Conservation (phyloP, 2,329 filamentous ascomycete species). For the Alternaria novae-zelandiae region DNA sequence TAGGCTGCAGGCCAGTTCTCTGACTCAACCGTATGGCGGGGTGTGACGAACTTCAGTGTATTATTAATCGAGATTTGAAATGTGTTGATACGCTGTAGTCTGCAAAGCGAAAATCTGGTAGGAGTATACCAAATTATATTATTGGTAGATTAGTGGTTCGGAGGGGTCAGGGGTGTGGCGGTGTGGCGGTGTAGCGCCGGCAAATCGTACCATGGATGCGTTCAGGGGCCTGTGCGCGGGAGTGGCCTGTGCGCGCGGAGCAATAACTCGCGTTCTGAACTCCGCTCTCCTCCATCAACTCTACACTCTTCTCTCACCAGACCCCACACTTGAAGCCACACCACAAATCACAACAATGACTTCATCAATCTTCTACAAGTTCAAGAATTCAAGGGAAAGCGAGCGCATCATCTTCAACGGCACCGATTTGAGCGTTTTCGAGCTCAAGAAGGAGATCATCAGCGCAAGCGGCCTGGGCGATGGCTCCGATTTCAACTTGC, state of each 20-base stretch:
- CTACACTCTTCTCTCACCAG: constrained; percentile 14
- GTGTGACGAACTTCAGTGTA: background rate
- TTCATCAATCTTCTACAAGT: constrained; percentile 99
- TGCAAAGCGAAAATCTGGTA: background rate
- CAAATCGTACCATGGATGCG: background rate
- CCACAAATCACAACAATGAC: constrained; percentile 69
- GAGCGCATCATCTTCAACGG: constrained; percentile 96
- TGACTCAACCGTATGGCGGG: background rate
- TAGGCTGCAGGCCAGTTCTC: background rate
- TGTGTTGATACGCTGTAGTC: background rate
- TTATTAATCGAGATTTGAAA: background rate
- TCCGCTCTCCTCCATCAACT: constrained; percentile 4
- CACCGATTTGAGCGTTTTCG: constrained; percentile 96
- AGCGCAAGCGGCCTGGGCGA: constrained; percentile 90
- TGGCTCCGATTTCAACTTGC: constrained; percentile 93
- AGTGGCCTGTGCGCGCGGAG: constrained; percentile 2
- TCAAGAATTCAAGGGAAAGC: constrained; percentile 97
- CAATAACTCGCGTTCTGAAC: background rate
- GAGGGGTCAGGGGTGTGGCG: background rate
- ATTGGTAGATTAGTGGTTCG: background rate
- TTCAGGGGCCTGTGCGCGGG: background rate
- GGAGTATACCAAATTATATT: background rate
- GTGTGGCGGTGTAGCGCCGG: background rate
- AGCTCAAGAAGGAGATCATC: constrained; percentile 98
- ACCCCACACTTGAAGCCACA: constrained; percentile 5